phyloP scores from a whole-genome alignment of 768 basidiomycete genomes.

The Tricholoma saponaceum region DNA sequence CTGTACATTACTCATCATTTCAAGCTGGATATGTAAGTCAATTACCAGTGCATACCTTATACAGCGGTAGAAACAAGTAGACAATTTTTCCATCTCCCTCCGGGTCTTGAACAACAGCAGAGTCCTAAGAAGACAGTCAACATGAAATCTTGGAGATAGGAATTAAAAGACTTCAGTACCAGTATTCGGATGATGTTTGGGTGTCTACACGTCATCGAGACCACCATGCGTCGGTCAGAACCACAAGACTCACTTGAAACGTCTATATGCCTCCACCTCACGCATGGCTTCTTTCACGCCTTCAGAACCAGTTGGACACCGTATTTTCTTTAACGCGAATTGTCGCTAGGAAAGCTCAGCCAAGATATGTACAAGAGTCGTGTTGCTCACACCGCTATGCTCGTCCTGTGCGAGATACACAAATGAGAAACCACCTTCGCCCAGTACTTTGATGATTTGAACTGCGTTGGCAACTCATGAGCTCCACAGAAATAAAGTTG shows the following conservation, averaged over 20 bases:
- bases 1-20: constrained; percentile 30
- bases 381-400: constrained; percentile 62
- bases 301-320: constrained; percentile 85
- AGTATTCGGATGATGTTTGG: constrained; percentile 96
- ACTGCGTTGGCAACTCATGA: constrained; percentile 39
- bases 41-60: constrained; percentile 54
- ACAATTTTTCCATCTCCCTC: constrained; percentile 93
- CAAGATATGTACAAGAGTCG: neutral
- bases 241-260: constrained; percentile 71
- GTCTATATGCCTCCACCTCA: constrained; percentile 89
- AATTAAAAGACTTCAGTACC: constrained; percentile 33
- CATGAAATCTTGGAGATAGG: neutral
- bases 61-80: constrained; percentile 92
- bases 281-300: constrained; percentile 87
- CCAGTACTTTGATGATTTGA: constrained; percentile 87
- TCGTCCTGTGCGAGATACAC: constrained; percentile 88
- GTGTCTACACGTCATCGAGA: constrained; percentile 49
- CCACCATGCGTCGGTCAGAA: neutral
- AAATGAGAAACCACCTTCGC: constrained; percentile 95
- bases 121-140: constrained; percentile 53
- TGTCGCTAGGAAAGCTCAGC: constrained; percentile 50
- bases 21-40: neutral
- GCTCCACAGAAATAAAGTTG: constrained; percentile 6
- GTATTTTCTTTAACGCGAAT: constrained; percentile 96
- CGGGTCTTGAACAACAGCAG: constrained; percentile 91